phyloP scores from a whole-genome alignment of 371 early-diverging fungal species.

The Mucor sp. region DNA sequence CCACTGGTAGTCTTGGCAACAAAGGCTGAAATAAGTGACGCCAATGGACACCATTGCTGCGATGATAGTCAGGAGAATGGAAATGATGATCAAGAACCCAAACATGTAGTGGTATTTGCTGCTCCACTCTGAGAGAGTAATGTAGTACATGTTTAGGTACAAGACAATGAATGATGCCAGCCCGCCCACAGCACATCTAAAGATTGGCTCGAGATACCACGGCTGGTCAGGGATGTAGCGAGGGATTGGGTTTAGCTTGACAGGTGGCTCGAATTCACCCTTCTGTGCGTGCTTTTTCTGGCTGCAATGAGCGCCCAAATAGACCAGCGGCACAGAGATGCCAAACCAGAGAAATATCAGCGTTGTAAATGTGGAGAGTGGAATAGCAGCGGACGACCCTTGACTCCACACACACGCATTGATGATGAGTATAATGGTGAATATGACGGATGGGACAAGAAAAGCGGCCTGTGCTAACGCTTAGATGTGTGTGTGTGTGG shows the following conservation, averaged over 20 bases:
- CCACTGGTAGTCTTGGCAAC: background rate
- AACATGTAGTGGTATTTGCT: background rate
- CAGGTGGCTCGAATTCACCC: background rate
- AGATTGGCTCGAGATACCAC: background rate
- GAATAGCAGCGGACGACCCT: background rate
- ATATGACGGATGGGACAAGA: background rate
- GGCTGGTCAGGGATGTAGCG: background rate
- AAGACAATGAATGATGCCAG: background rate
- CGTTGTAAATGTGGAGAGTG: background rate
- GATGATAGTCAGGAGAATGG: background rate
- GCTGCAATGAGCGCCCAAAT: background rate
- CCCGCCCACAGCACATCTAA: background rate
- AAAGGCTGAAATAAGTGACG: background rate
- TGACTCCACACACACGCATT: background rate
- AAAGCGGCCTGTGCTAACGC: background rate
- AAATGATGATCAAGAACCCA: background rate
- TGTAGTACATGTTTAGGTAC: background rate
- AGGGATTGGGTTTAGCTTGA: background rate
- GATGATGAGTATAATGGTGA: background rate
- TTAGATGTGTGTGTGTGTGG: background rate
- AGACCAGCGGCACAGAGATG: background rate
- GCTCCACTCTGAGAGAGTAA: background rate
- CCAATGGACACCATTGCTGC: background rate
- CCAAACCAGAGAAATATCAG: background rate
- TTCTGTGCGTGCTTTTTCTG: background rate